Evolutionary conservation across 2,329 filamentous ascomycete genomes (phyloP), one percentile per base, ranked within the genome.

Genomic region (Penicillium capsulatum): DNA sequence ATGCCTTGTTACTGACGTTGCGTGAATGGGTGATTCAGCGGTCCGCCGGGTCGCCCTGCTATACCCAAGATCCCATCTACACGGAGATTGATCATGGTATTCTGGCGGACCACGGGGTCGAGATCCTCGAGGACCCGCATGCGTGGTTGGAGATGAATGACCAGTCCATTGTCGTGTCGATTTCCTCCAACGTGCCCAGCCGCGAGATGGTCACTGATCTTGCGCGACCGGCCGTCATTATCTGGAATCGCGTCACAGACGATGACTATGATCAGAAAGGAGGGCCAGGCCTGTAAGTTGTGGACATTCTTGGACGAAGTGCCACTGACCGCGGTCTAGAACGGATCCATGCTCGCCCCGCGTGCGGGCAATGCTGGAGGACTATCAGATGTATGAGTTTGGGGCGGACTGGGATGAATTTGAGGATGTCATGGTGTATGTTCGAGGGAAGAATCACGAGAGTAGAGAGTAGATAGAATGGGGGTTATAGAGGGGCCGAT

Each of bases 161-260:
- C 20, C 38, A 57, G 11, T 59, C 61, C 2, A 32, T 66, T 4
- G 56, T 68, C 7, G 45, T 67, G 40, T 60, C 61, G 1, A 41
- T 56, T 31, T 55, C 47, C n/a, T 34, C 59, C 4, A 48, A 55
- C 33, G 53, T 63, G 2, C 59, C 64, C 3, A 50, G 64, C 8
- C 62, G 60, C 34, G 61, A 68, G 42, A 63, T 67, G 17, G 51
- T 69, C 22, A 53, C 61, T 9, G 65, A 68, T 41, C 44, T 65
- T 40, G 55, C 62, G 32, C 55, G 58, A 11, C 64, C 63, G 4
- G 53, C 41, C 1, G 35, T 53, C 4, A 31, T 60, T 7, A 58
- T 59, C 22, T 56, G 56, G 47, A 20, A 38, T 14, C 50, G 26
- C 11, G 45, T 56, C 2, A 13, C 20, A 2, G 22, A 43, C 17